Evolutionary conservation across 148 eudicot genomes (phyloP).

Genomic region (Heliosperma pusillum): DNA sequence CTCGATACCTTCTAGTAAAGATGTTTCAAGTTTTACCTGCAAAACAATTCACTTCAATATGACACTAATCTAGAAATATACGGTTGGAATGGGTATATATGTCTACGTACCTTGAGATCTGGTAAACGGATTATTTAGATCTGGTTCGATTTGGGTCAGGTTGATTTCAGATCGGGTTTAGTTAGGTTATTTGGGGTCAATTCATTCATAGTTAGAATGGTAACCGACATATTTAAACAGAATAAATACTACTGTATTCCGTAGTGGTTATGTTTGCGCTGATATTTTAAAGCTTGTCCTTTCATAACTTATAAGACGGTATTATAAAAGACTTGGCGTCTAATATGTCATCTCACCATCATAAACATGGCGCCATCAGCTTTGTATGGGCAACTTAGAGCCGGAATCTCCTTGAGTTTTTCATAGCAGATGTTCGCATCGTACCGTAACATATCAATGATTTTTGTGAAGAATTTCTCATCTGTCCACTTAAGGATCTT

Average conservation of each 20-base stretch:
- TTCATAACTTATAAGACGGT: background rate
- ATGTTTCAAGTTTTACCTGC: slow-evolving; percentile 28
- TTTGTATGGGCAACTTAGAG: slow-evolving; percentile 47
- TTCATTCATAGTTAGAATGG: no score
- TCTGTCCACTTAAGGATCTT: slow-evolving; percentile 41
- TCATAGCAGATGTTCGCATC: slow-evolving; percentile 42
- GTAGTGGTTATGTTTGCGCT: no score
- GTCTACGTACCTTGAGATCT: no score
- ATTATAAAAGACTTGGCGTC: background rate
- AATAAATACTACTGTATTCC: no score
- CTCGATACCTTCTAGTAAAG: slow-evolving; percentile 24
- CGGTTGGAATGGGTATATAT: no score
- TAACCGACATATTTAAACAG: no score
- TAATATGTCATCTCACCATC: slow-evolving; percentile 32
- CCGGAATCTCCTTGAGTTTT: slow-evolving; percentile 43
- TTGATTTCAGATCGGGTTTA: no score
- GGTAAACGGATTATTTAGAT: no score
- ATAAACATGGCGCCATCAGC: slow-evolving; percentile 59
- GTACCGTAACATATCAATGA: slow-evolving; percentile 21
- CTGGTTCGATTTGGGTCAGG: background rate
- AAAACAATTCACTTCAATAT: background rate
- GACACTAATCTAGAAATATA: no score
- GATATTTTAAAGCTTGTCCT: no score
- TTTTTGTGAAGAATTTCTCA: slow-evolving; percentile 37
- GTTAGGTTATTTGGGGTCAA: no score